phyloP scores from a whole-genome alignment of 2,329 filamentous ascomycete genomes.

The Beauveria scarabaeidicola region DNA sequence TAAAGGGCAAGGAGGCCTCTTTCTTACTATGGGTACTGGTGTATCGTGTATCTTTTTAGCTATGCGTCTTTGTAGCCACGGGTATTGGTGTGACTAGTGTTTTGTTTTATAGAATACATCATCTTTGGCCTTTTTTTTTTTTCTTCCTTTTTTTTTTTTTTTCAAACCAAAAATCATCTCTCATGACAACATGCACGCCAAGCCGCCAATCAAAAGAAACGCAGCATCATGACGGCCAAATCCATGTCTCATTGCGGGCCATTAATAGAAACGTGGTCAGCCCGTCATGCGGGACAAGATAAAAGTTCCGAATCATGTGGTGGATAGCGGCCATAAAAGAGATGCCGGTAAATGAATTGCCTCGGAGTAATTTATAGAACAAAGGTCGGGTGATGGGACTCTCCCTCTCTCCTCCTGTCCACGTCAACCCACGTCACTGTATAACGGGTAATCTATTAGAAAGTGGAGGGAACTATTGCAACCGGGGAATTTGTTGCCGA shows the following conservation, averaged over 20 bases:
- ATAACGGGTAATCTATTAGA: neutral
- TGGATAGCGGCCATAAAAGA: neutral
- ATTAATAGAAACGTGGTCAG: neutral
- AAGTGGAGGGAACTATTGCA: neutral
- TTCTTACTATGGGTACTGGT: neutral
- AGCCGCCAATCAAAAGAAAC: conserved; percentile 1
- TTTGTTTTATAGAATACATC: neutral
- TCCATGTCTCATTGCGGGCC: neutral
- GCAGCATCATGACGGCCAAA: conserved; percentile 2
- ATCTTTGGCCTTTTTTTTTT: neutral
- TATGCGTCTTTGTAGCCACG: neutral
- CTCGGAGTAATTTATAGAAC: too few species aligned
- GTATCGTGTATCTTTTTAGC: neutral
- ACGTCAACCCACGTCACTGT: neutral
- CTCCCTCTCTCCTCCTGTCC: neutral
- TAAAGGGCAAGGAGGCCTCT: neutral
- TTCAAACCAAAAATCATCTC: neutral
- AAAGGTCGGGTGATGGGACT: neutral
- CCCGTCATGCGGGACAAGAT: neutral
- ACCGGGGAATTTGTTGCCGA: neutral
- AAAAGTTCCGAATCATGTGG: neutral
- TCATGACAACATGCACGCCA: conserved; percentile 1
- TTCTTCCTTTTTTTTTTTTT: neutral
- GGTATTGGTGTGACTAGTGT: neutral
- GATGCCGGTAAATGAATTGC: too few species aligned